Evolutionary conservation across 2,329 filamentous ascomycete genomes (phyloP).

Genomic region (Remersonia thermophila): DNA sequence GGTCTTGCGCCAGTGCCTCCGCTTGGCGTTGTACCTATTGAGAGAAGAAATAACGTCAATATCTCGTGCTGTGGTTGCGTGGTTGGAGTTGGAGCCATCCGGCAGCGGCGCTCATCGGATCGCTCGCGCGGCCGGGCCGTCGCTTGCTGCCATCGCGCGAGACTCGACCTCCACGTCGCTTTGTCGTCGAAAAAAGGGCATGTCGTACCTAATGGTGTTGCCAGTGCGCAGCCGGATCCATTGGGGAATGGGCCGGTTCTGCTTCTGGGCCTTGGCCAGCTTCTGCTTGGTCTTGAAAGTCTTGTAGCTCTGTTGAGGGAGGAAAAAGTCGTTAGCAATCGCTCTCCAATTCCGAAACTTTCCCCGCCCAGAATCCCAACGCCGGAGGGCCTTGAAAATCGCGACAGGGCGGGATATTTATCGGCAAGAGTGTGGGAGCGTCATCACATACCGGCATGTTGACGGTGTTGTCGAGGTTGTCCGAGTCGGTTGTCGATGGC

Average conservation of each 20-base stretch:
- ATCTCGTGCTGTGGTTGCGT: no score
- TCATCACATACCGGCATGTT: slow-evolving; percentile 28
- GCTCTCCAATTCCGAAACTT: neutral
- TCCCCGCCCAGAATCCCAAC: slow-evolving; percentile 1
- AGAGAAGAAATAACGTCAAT: neutral
- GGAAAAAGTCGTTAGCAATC: slow-evolving; percentile 9
- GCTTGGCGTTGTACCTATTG: slow-evolving; percentile 98
- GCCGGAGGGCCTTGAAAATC: neutral
- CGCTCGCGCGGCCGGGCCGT: no score
- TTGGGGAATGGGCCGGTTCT: slow-evolving; percentile 99
- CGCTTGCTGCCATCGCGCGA: no score
- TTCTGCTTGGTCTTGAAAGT: slow-evolving; percentile 99
- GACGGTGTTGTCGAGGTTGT: slow-evolving; percentile 24
- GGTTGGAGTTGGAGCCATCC: no score
- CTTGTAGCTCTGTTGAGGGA: slow-evolving; percentile 75
- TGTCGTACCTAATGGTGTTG: slow-evolving; percentile 96
- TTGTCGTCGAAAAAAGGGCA: neutral
- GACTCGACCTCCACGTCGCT: neutral
- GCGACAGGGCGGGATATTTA: neutral
- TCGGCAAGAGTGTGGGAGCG: neutral
- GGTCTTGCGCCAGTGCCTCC: slow-evolving; percentile 99
- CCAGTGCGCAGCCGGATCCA: slow-evolving; percentile 97
- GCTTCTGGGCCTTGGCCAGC: slow-evolving; percentile 99
- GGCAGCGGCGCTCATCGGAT: no score
- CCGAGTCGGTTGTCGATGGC: slow-evolving; percentile 21